Base-by-base conservation (phyloP, 306 rosid genomes). In the Pterocarpus santalinus region DNA sequence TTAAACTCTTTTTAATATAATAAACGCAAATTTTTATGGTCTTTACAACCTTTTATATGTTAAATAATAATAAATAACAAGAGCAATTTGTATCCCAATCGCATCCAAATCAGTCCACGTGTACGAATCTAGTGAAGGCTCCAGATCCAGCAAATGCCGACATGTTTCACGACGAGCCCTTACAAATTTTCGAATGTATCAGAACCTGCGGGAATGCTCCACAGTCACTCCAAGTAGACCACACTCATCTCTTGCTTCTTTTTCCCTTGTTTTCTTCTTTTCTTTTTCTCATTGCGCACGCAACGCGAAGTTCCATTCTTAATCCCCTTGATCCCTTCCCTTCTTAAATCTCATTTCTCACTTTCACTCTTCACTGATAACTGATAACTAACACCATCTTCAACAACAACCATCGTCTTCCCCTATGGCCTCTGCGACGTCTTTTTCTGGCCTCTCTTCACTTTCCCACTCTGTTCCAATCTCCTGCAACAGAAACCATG, bases 341-440 rank as follows among this genome's bases (percentile, higher is more conserved):
- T 38, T 39, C 22, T 46, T 47, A 56, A 34, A 47, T 28, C 64
- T 30, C 72, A n/a, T 22, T 22, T 22, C 28, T 22, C 28, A 22
- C 28, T 22, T 22, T 22, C 28, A 22, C 44, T 34, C 65, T 43
- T 33, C 35, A 55, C 32, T 8, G n/a, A 15, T 28, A 8, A 17
- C 64, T 57, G 35, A 4, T 9, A 52, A 8, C 22, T 8, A 58
- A 30, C 61, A 55, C 30, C 8, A 5, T 51, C 57, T 2, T 51
- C n/a, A 13, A 8, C 53, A 9, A 1, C 5, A 3, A 30, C 17
- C 15, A 3, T 12, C 22, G 4, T 13, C 30, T n/a, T 76, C 36
- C n/a, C 2, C 6, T 12, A 95, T 95, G 98, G 89, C 91, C 38
- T 87, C 93, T 35, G 58, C 88, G 55, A 81, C 93, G 74, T 81